Evolutionary conservation across 345 rosid genomes (phyloP), one percentile per base, ranked within the genome.

Genomic region (Camelina sativa): DNA sequence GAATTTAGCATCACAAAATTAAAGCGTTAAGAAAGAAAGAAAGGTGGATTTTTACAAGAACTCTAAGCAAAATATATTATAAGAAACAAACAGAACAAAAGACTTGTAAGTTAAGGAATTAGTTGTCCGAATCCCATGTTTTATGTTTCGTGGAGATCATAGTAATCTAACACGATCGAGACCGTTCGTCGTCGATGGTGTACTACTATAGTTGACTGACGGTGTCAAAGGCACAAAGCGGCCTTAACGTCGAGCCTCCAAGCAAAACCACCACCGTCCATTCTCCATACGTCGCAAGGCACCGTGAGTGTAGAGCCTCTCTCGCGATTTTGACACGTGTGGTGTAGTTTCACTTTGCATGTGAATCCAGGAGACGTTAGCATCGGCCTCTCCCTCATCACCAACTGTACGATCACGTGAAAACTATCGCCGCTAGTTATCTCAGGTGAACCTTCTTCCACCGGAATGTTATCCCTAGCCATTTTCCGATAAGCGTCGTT

Each of bases 201-300:
- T 5, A 71, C 50, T 5, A 71, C 50, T 4, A 37, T 11, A 48
- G n/a, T 43, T 48, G 75, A 62, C 11, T 3, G 4, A 41, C 5
- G 34, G 55, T 41, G 35, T 82, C 56, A 86, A 61, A 86, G 80
- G 40, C 84, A 75, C 47, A 90, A 90, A 50, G 97, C 98, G 4
- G 98, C 88, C 55, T 84, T 82, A 54, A 85, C 82, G 75, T 93
- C 98, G n/a, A 93, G 82, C 79, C 95, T 84, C 98, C 97, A 93
- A 72, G 91, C 97, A 74, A 84, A 87, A 0, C 91, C 89, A n/a
- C 97, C 88, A 0, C 80, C 76, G 66, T 86, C 86, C 92, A 91
- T 85, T 68, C 88, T 81, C 97, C 97, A 93, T 32, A 79, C 92
- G 57, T 93, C 98, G 55, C 98, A 91, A 2, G 97, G 98, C 74